A percentile compares a stretch with the other conserved stretches of the same genome.
These are phyloP conservation scores for Somion occarium DNA, from an alignment of 1,284 basidiomycete genomes.

Conservation along the genomic window DNA sequence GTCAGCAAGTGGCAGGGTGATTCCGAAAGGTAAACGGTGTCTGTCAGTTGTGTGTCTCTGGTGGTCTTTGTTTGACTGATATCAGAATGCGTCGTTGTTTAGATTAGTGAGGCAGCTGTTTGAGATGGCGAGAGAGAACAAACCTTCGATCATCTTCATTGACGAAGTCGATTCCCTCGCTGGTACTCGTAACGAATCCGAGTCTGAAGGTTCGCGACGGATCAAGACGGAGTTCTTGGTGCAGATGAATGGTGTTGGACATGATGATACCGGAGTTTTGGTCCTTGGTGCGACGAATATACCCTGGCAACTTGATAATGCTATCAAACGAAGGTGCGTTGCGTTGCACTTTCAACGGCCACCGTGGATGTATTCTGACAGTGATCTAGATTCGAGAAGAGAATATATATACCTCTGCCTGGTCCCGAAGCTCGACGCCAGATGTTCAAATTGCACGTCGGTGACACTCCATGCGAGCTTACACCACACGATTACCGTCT, in stretches of 20 bases:
- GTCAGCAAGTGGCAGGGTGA: constrained; percentile 99
- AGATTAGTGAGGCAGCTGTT: constrained; percentile 86
- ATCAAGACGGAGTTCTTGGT: constrained; percentile 99
- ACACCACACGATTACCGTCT: constrained; percentile 75
- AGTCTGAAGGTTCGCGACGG: constrained; percentile 91
- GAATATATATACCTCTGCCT: constrained; percentile 97
- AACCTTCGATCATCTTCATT: constrained; percentile 98
- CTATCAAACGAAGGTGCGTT: constrained; percentile 89
- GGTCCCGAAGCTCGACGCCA: constrained; percentile 88
- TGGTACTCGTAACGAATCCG: constrained; percentile 92
- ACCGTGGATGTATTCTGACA: constrained; percentile 1
- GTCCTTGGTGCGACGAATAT: constrained; percentile 99
- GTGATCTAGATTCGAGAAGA: constrained; percentile 80
- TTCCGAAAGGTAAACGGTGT: constrained; percentile 74
- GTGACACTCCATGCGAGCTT: constrained; percentile 87
- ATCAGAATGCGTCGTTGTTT: neutral
- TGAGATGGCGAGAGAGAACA: constrained; percentile 92
- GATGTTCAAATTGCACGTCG: constrained; percentile 98
- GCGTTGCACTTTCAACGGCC: neutral
- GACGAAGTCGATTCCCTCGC: constrained; percentile 98
- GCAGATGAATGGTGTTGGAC: constrained; percentile 98
- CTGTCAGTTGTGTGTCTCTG: neutral
- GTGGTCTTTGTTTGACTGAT: constrained; percentile 2
- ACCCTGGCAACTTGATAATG: constrained; percentile 95
- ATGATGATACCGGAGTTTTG: constrained; percentile 96